These are phyloP conservation scores for Cystobasidium pallidum DNA, from an alignment of 1,284 basidiomycete genomes.

Conservation along the genomic window DNA sequence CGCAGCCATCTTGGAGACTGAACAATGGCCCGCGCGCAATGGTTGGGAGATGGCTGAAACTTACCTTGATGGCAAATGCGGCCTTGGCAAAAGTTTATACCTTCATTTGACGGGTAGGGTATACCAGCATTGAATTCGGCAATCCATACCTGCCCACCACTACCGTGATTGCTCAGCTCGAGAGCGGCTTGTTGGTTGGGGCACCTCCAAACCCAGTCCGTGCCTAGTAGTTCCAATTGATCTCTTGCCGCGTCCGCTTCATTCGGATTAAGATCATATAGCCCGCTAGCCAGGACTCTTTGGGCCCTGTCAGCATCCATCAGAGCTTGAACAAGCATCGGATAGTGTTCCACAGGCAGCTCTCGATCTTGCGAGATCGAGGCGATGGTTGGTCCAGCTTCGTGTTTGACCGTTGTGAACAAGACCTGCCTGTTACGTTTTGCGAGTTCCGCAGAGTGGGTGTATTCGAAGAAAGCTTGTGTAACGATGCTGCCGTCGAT, in stretches of 20 bases:
- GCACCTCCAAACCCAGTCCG: conserved; percentile 49
- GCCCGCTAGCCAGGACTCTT: conserved; percentile 35
- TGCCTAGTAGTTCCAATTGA: conserved; percentile 39
- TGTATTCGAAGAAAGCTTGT: conserved; percentile 37
- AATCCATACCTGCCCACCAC: conserved; percentile 36
- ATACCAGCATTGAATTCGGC: conserved; percentile 49
- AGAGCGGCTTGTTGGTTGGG: conserved; percentile 47
- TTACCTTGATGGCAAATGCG: conserved; percentile 46
- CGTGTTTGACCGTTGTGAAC: conserved; percentile 48
- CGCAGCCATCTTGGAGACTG: neutral
- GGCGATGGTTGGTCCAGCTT: conserved; percentile 45
- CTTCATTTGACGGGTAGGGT: conserved; percentile 12
- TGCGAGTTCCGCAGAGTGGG: conserved; percentile 7
- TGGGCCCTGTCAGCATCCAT: conserved; percentile 16
- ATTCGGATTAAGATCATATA: conserved; percentile 26
- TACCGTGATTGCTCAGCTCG: conserved; percentile 19
- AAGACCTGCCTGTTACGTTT: conserved; percentile 45
- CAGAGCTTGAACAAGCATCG: neutral
- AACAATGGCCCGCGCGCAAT: neutral
- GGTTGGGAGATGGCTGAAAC: neutral
- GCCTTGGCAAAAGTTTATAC: conserved; percentile 30
- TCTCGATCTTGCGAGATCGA: conserved; percentile 15
- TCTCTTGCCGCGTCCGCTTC: conserved; percentile 25
- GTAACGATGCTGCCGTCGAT: conserved; percentile 49
- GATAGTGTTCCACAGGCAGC: neutral